These are phyloP conservation scores for Aspergillus sp. DNA, from an alignment of 2,329 filamentous ascomycete species.

Conservation along the genomic window DNA sequence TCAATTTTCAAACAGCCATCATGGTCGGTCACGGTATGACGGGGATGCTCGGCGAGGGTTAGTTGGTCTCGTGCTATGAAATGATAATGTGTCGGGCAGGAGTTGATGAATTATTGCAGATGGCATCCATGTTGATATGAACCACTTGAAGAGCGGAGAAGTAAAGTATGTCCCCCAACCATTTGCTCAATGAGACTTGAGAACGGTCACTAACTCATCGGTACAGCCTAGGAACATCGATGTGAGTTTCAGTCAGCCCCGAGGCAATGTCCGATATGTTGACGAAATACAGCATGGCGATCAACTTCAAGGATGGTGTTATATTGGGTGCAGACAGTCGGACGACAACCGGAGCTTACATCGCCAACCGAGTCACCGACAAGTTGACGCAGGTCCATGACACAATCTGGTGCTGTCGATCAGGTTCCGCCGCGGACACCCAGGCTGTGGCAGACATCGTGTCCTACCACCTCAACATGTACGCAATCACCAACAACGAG, in stretches of 20 bases:
- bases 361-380: slow-evolving; percentile 98
- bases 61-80: slow-evolving; percentile 22
- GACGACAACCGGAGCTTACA: slow-evolving; percentile 97
- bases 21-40: slow-evolving; percentile 46
- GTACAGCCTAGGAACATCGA: slow-evolving; percentile 87
- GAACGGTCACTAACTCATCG: slow-evolving; percentile 34
- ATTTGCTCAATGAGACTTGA: background rate
- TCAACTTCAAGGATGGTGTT: slow-evolving; percentile 97
- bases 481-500: slow-evolving; percentile 86
- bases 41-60: slow-evolving; percentile 50
- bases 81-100: background rate
- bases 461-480: slow-evolving; percentile 92
- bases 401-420: slow-evolving; percentile 99
- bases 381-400: slow-evolving; percentile 98
- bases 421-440: slow-evolving; percentile 94
- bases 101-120: slow-evolving; percentile 57
- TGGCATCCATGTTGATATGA: slow-evolving; percentile 99
- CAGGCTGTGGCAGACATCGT: slow-evolving; percentile 98
- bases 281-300: slow-evolving; percentile 74
- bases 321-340: slow-evolving; percentile 95
- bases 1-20: slow-evolving; percentile 18
- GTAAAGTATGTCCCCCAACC: slow-evolving; percentile 74
- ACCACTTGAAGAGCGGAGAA: slow-evolving; percentile 96
- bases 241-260: slow-evolving; percentile 60
- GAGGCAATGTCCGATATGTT: slow-evolving; percentile 17